Evolutionary conservation across 148 eudicot genomes (phyloP), one percentile per base, ranked within the genome.

Genomic region (Silene latifolia): DNA sequence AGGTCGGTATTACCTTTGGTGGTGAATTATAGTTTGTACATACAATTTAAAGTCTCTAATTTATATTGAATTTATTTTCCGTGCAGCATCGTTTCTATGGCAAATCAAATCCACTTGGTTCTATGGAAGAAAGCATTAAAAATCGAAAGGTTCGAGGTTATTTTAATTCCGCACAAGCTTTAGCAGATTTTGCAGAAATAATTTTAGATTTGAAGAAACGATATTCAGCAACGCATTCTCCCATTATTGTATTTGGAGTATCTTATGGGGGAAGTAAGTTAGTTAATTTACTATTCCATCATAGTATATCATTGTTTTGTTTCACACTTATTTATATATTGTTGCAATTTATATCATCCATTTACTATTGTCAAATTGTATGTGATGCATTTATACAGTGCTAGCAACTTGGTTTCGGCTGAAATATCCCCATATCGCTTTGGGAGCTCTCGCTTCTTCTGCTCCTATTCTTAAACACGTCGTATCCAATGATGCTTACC

Each of bases 221-320:
- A 5, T 66, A 82, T 15, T 64, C 80, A 0, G 87, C 92, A 1
- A 35, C 69, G 0, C 23, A 81, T 72, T 86, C 84, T 67, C 92
- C 92, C 0, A 66, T 88, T 27, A 84, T 88, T 27, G 89, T 82
- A 5, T 57, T 84, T 57, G 91, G 91, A 54, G 91, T 84, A 68
- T 88, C 91, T 15, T 88, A 88, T 57, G 91, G 89, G 19, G 89
- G 91, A 84, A 86, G 88, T 86, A 77, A 83, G 84, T 29, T 35
- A 35, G 4, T 35, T 35, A n/a, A n/a, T n/a, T n/a, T n/a, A n/a
- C n/a, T n/a, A n/a, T n/a, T n/a, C n/a, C n/a, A n/a, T n/a, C n/a
- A n/a, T n/a, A n/a, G n/a, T n/a, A n/a, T n/a, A n/a, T n/a, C n/a
- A n/a, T n/a, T n/a, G n/a, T n/a, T n/a, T n/a, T n/a, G n/a, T n/a